phyloP scores from a whole-genome alignment of 441 rosid genomes.

The Euphorbia celastroides region DNA sequence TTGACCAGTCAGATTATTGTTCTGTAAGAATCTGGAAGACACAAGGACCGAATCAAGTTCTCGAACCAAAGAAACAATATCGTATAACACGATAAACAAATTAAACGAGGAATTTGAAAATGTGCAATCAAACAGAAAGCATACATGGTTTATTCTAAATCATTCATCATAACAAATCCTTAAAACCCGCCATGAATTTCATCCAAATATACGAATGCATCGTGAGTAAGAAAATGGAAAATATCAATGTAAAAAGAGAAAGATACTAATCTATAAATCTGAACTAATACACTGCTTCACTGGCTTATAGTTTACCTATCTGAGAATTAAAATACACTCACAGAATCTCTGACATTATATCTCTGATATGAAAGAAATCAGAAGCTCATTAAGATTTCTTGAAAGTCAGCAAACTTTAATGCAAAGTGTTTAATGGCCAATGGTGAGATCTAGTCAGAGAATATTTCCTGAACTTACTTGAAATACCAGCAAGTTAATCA shows the following conservation, averaged over 20 bases:
- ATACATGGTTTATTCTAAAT: constrained; percentile 1
- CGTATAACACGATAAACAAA: neutral
- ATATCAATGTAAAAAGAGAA: neutral
- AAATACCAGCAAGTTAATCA: neutral
- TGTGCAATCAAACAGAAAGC: neutral
- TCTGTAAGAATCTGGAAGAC: too few relatives aligned
- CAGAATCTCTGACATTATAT: neutral
- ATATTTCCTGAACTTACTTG: neutral
- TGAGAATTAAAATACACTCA: neutral
- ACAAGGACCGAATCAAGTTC: too few relatives aligned
- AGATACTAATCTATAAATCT: neutral
- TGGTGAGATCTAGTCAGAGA: constrained; percentile 4
- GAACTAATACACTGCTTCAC: neutral
- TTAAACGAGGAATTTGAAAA: neutral
- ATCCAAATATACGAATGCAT: neutral
- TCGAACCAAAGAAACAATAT: too few relatives aligned
- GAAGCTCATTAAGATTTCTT: neutral
- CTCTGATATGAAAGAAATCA: neutral
- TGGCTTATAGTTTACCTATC: neutral
- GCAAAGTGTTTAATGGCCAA: neutral
- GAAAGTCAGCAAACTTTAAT: neutral
- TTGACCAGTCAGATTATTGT: too few relatives aligned
- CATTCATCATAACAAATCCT: constrained; percentile 3
- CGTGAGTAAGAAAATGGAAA: constrained; percentile 4
- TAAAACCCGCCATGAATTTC: neutral